Percentiles rank a stretch among this genome's conserved stretches.
Evolutionary conservation across 805 yeast genomes (phyloP).

Genomic region (Torulaspora maleeae): DNA sequence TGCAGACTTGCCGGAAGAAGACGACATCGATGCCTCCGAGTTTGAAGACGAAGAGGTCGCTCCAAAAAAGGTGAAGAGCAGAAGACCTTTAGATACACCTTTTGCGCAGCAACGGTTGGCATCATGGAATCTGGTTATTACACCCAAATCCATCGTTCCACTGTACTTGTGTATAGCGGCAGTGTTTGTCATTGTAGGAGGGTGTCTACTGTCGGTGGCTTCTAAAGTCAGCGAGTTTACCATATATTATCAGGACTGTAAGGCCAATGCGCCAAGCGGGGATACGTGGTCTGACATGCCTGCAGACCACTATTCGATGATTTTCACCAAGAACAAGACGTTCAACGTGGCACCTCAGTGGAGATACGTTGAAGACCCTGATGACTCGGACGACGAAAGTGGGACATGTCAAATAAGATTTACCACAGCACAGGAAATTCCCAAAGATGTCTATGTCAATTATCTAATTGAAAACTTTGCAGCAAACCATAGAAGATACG

Average conservation of each 20-base stretch:
- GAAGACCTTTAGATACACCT: conserved; percentile 68
- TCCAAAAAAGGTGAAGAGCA: conserved; percentile 43
- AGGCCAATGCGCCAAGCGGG: conserved; percentile 42
- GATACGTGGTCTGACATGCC: conserved; percentile 51
- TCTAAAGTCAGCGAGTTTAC: conserved; percentile 65
- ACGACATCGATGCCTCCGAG: conserved; percentile 36
- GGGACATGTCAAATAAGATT: conserved; percentile 70
- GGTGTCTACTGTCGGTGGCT: conserved; percentile 69
- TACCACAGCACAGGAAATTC: conserved; percentile 63
- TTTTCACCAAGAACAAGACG: conserved; percentile 47
- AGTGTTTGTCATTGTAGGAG: conserved; percentile 88
- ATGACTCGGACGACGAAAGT: conserved; percentile 48
- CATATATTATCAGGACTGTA: conserved; percentile 75
- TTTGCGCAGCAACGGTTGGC: conserved; percentile 64
- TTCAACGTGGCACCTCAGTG: conserved; percentile 53
- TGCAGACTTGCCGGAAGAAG: conserved; percentile 17
- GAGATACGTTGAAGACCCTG: conserved; percentile 48
- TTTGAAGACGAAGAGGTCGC: conserved; percentile 39
- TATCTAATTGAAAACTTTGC: conserved; percentile 84
- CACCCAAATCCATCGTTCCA: conserved; percentile 86
- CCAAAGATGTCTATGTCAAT: conserved; percentile 70
- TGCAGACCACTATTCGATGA: conserved; percentile 46
- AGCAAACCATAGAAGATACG: conserved; percentile 94
- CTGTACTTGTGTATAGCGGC: conserved; percentile 66
- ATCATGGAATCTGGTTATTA: conserved; percentile 72